phyloP scores from a whole-genome alignment of 495 filamentous ascomycete genomes.

The Aspergillus asperescens region DNA sequence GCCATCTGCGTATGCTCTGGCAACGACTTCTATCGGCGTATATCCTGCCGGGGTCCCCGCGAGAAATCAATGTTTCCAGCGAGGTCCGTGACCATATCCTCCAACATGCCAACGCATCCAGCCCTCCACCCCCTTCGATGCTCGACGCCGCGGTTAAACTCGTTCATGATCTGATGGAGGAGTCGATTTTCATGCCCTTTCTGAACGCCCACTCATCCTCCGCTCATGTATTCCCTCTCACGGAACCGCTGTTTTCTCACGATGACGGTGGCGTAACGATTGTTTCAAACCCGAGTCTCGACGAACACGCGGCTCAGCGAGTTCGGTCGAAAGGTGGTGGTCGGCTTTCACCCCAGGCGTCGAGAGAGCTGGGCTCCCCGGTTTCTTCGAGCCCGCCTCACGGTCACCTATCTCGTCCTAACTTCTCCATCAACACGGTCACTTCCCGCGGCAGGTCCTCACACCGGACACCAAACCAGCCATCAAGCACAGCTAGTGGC shows the following conservation, averaged over 20 bases:
- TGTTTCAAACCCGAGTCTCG: conserved; percentile 27
- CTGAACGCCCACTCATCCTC: conserved; percentile 35
- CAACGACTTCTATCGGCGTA: conserved; percentile 51
- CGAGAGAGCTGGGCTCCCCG: conserved; percentile 34
- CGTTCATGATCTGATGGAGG: conserved; percentile 94
- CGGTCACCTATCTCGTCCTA: conserved; percentile 26
- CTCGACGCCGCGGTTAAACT: conserved; percentile 87
- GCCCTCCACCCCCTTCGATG: conserved; percentile 69
- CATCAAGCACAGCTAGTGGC: conserved; percentile 33
- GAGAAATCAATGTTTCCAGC: conserved; percentile 89
- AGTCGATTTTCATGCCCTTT: conserved; percentile 63
- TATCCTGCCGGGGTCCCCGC: conserved; percentile 61
- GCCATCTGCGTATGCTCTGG: conserved; percentile 72
- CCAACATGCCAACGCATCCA: conserved; percentile 50
- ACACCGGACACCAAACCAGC: conserved; percentile 32
- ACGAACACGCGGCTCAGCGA: conserved; percentile 30
- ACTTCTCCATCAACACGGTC: conserved; percentile 31
- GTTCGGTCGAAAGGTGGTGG: conserved; percentile 31
- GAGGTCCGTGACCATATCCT: conserved; percentile 79
- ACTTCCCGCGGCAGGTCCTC: conserved; percentile 31
- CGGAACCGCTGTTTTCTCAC: conserved; percentile 26
- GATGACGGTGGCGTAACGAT: conserved; percentile 35
- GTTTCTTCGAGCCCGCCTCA: conserved; percentile 20
- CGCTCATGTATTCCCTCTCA: conserved; percentile 27
- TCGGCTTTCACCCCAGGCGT: conserved; percentile 43